These are phyloP conservation scores for Chiua virens DNA, from an alignment of 768 basidiomycete genomes.

Conservation along the genomic window DNA sequence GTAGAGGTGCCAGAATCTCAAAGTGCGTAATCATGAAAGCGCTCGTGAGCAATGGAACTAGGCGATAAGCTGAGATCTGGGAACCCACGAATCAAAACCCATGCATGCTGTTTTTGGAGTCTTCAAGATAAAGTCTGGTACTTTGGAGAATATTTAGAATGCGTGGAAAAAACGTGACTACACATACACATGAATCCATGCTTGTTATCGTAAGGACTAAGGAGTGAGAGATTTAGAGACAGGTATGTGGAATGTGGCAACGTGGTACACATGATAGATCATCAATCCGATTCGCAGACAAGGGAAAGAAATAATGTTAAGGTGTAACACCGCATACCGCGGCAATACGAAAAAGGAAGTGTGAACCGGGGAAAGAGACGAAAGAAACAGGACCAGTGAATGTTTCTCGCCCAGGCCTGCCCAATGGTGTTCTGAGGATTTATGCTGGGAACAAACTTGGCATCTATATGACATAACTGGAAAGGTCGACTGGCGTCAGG, in stretches of 20 bases:
- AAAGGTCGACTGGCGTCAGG: too few species aligned
- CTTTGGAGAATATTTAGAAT: not conserved
- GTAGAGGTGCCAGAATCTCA: too few species aligned
- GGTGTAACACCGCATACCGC: too few species aligned
- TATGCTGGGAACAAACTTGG: not conserved
- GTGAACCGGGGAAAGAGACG: too few species aligned
- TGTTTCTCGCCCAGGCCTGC: not conserved
- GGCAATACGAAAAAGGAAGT: too few species aligned
- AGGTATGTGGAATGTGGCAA: too few species aligned
- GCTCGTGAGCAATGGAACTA: too few species aligned
- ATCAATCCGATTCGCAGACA: not conserved
- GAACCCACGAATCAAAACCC: too few species aligned
- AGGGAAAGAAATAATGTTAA: constrained; percentile 26
- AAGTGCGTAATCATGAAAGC: too few species aligned
- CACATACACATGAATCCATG: constrained; percentile 1
- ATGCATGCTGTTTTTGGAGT: too few species aligned
- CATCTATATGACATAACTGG: too few species aligned
- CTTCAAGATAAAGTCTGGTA: not conserved
- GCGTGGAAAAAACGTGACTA: constrained; percentile 30
- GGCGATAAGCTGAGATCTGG: too few species aligned
- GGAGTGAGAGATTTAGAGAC: not conserved
- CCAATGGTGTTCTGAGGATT: not conserved
- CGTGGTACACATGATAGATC: not conserved
- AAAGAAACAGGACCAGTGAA: constrained; percentile 18
- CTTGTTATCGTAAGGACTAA: not conserved